Conservation (phyloP, 768 basidiomycete genomes). For the Hemileccinum rubropunctum region DNA sequence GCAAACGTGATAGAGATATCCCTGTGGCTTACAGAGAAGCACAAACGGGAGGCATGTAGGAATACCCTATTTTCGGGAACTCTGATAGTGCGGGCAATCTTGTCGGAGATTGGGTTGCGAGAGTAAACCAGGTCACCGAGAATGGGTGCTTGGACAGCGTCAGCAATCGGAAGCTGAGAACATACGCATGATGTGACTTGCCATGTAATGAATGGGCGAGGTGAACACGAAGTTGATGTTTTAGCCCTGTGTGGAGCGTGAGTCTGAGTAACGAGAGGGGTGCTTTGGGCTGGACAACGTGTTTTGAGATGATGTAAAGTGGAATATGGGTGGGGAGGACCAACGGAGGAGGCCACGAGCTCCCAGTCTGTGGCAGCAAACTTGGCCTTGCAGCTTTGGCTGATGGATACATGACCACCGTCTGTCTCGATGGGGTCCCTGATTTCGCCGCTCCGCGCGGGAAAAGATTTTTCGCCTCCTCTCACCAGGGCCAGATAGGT, state of each 20-base stretch:
- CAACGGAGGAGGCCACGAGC: conserved; percentile 54
- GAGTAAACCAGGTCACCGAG: conserved; percentile 60
- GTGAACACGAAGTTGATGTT: conserved; percentile 73
- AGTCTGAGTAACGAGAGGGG: conserved; percentile 59
- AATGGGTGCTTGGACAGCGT: conserved; percentile 51
- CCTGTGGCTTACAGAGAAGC: conserved; percentile 46
- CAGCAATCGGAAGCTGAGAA: conserved; percentile 3
- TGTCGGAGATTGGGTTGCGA: conserved; percentile 32
- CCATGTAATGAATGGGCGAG: conserved; percentile 50
- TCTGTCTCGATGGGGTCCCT: conserved; percentile 39
- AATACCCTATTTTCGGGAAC: conserved; percentile 52
- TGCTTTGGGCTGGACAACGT: conserved; percentile 30
- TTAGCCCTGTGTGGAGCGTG: conserved; percentile 57
- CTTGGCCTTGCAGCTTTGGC: conserved; percentile 29
- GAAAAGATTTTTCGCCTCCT: conserved; percentile 48
- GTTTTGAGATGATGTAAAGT: conserved; percentile 26
- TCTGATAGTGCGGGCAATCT: conserved; percentile 23
- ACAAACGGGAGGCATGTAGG: conserved; percentile 58
- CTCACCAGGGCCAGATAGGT: conserved; percentile 65
- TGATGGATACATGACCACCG: conserved; percentile 42
- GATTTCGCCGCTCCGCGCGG: conserved; percentile 40
- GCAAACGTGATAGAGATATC: background rate
- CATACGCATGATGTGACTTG: conserved; percentile 21
- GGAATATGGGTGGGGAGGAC: conserved; percentile 23
- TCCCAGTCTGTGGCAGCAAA: conserved; percentile 51